Evolutionary conservation across 2,329 filamentous ascomycete genomes (phyloP), one percentile per base, ranked within the genome.

Genomic region (Anthostomella pinea): DNA sequence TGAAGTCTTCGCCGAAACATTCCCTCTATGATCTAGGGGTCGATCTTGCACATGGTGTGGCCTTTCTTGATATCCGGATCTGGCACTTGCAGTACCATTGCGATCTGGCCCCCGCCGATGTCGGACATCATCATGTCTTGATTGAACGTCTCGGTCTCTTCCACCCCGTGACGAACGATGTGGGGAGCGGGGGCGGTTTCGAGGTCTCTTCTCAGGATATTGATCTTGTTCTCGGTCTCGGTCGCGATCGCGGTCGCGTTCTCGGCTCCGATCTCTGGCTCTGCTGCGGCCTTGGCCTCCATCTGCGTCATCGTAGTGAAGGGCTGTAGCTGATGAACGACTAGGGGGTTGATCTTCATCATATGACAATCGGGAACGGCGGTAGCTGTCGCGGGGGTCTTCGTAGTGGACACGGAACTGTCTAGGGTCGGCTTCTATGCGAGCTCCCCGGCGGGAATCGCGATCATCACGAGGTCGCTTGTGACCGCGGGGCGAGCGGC

Each of bases 401-500:
- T 85, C 80, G 66, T 83, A 80, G 51, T 77, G 75, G 21, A 75
- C 67, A 51, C 77, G 79, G 58, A 77, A 78, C 46, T 72, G 72
- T 55, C 81, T 71, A 25, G 75, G 63, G 51, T 85, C 81, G 36
- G 72, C 63, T 43, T 69, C 68, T 57, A 62, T 56, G 35, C 67
- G 65, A 29, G 59, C 56, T 20, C 54, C 44, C 38, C 57, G 57
- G 45, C 64, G 60, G 42, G 69, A 63, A 49, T 81, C 73, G 46
- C 78, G 74, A 41, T 84, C 79, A 53, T 83, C 79, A 53, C 75
- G 75, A 33, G 72, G 62, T 49, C 85, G 77, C 65, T 90, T 90
- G 53, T 75, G 76, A 41, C 78, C 81, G 51, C 73, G 74, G 41
- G 82, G 81, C 30, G 82, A 83, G 53, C 73, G 68, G 58, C 69